These are phyloP conservation scores for Pseudocercospora eumusae DNA, from an alignment of 2,329 filamentous ascomycete genomes.

Conservation along the genomic window DNA sequence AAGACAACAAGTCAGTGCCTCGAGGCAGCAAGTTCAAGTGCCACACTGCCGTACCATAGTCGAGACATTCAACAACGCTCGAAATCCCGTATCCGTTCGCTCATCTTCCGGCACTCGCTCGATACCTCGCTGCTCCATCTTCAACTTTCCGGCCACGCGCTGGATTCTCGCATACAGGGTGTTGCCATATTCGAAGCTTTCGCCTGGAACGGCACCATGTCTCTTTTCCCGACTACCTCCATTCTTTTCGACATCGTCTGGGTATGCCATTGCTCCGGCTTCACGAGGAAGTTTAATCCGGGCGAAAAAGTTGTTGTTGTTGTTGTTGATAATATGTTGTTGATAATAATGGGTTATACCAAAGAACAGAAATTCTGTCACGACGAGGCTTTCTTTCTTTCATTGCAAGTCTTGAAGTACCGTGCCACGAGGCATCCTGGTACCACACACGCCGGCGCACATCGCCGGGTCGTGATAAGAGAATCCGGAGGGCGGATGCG, in stretches of 20 bases:
- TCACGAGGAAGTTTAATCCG: constrained; percentile 30
- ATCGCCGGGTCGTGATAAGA: constrained; percentile 11
- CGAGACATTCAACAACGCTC: constrained; percentile 62
- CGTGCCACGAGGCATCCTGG: neutral
- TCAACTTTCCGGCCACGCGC: constrained; percentile 63
- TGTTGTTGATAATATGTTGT: too few species aligned
- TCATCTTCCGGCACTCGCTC: constrained; percentile 72
- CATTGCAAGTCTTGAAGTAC: too few species aligned
- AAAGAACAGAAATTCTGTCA: neutral
- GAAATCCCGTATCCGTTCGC: constrained; percentile 60
- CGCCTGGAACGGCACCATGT: constrained; percentile 56
- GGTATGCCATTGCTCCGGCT: constrained; percentile 25
- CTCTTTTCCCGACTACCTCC: constrained; percentile 23
- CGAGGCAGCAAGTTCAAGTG: neutral
- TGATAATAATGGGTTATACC: neutral
- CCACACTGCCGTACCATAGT: constrained; percentile 62
- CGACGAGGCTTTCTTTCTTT: too few species aligned
- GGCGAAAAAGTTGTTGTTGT: too few species aligned
- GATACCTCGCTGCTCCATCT: constrained; percentile 73
- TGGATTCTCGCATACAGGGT: constrained; percentile 61
- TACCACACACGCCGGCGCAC: constrained; percentile 6
- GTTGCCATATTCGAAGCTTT: constrained; percentile 60
- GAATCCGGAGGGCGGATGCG: constrained; percentile 3
- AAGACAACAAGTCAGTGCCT: constrained; percentile 18
- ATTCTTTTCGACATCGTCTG: constrained; percentile 28